These are phyloP conservation scores for Blastobotrys proliferans DNA, from an alignment of 1,139 yeast genomes.

Conservation along the genomic window DNA sequence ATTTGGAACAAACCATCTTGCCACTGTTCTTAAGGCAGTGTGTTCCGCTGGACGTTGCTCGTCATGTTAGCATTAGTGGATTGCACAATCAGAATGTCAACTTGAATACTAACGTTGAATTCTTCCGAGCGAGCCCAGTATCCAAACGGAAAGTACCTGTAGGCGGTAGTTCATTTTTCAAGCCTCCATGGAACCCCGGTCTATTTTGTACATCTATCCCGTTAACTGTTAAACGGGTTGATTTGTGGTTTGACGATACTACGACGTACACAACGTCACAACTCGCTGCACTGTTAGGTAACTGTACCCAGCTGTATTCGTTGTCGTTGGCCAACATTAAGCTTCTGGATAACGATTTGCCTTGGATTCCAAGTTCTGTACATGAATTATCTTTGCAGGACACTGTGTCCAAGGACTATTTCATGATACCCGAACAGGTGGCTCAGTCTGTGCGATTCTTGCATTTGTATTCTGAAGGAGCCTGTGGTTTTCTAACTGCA, in stretches of 20 bases:
- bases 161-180: background rate
- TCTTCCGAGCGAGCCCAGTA: background rate
- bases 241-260: background rate
- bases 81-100: background rate
- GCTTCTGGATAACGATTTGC: background rate
- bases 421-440: constrained; percentile 2
- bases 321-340: constrained; percentile 2
- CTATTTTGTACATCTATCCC: constrained; percentile 1
- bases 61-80: background rate
- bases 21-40: background rate
- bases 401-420: background rate
- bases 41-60: background rate
- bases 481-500: background rate
- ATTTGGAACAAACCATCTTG: constrained; percentile 3
- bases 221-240: background rate
- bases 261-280: background rate
- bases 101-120: background rate
- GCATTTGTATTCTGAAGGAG: constrained; percentile 9
- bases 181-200: background rate
- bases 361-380: constrained; percentile 4
- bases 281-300: background rate
- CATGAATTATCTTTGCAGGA: constrained; percentile 6
- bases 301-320: background rate
- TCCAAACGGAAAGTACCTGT: background rate
- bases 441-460: background rate